Percentiles rank a stretch among this genome's conserved stretches.
phyloP scores from a whole-genome alignment of 495 filamentous ascomycete species.

The Hyphodiscus hymeniophilus region DNA sequence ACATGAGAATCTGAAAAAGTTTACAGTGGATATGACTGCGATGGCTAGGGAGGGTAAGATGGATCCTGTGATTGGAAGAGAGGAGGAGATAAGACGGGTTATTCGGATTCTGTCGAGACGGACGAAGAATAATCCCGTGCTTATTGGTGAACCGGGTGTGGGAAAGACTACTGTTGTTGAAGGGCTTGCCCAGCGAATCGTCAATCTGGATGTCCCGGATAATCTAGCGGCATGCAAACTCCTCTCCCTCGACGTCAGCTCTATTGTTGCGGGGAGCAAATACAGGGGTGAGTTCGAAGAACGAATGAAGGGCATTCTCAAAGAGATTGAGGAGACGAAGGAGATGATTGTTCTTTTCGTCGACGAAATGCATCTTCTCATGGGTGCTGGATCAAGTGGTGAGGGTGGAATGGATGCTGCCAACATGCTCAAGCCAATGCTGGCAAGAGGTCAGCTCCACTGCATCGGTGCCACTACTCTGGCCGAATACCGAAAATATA shows the following conservation, averaged over 20 bases:
- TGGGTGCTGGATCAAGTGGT: constrained; percentile 89
- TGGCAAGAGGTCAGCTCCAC: constrained; percentile 91
- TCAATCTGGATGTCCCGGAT: constrained; percentile 91
- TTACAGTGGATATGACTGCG: constrained; percentile 94
- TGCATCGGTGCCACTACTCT: constrained; percentile 96
- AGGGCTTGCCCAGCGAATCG: constrained; percentile 89
- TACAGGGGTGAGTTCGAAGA: constrained; percentile 98
- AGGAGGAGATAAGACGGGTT: constrained; percentile 93
- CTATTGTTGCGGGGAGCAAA: constrained; percentile 93
- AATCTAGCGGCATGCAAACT: constrained; percentile 92
- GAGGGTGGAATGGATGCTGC: constrained; percentile 99
- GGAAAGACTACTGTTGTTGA: constrained; percentile 98
- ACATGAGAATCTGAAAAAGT: constrained; percentile 91
- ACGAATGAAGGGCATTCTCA: constrained; percentile 96
- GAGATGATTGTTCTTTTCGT: constrained; percentile 97
- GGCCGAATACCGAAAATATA: constrained; percentile 95
- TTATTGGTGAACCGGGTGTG: constrained; percentile 92
- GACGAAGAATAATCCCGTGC: constrained; percentile 97
- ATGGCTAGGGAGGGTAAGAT: constrained; percentile 95
- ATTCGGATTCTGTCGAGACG: constrained; percentile 87
- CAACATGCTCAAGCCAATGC: constrained; percentile 94
- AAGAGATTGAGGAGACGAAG: constrained; percentile 93
- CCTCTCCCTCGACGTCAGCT: constrained; percentile 89
- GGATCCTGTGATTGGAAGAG: constrained; percentile 93
- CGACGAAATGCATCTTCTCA: constrained; percentile 96